These are phyloP conservation scores for Cyberlindnera americana DNA, from an alignment of 805 yeast species.

Conservation along the genomic window DNA sequence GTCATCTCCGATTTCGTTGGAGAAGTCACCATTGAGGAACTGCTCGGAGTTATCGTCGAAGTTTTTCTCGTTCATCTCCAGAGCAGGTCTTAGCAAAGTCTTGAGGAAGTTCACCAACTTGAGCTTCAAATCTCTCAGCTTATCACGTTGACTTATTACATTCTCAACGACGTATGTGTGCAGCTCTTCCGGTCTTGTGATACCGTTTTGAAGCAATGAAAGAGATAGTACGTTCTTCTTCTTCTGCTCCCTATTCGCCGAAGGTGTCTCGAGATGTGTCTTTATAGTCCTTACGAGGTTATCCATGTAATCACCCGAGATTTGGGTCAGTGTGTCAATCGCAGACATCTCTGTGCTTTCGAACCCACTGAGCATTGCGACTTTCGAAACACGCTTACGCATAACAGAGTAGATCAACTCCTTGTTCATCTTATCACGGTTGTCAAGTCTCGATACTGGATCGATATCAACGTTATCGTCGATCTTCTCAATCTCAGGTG, in stretches of 20 bases:
- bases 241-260: conserved; percentile 31
- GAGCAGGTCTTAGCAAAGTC: conserved; percentile 76
- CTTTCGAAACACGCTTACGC: conserved; percentile 65
- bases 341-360: conserved; percentile 80
- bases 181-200: conserved; percentile 71
- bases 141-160: conserved; percentile 61
- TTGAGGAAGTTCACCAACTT: conserved; percentile 71
- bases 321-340: conserved; percentile 70
- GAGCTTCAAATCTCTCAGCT: conserved; percentile 61
- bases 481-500: conserved; percentile 61
- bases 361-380: conserved; percentile 90
- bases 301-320: conserved; percentile 76
- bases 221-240: conserved; percentile 51
- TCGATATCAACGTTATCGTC: conserved; percentile 71
- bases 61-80: conserved; percentile 68
- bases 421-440: conserved; percentile 59
- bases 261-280: conserved; percentile 62
- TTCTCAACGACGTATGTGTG: conserved; percentile 73
- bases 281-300: conserved; percentile 71
- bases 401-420: conserved; percentile 63
- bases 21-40: conserved; percentile 90
- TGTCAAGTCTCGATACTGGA: conserved; percentile 68
- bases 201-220: conserved; percentile 80
- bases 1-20: conserved; percentile 92
- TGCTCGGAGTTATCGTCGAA: conserved; percentile 92